These are phyloP conservation scores for Colletotrichum spinosum DNA, from an alignment of 2,329 filamentous ascomycete species.

Conservation along the genomic window DNA sequence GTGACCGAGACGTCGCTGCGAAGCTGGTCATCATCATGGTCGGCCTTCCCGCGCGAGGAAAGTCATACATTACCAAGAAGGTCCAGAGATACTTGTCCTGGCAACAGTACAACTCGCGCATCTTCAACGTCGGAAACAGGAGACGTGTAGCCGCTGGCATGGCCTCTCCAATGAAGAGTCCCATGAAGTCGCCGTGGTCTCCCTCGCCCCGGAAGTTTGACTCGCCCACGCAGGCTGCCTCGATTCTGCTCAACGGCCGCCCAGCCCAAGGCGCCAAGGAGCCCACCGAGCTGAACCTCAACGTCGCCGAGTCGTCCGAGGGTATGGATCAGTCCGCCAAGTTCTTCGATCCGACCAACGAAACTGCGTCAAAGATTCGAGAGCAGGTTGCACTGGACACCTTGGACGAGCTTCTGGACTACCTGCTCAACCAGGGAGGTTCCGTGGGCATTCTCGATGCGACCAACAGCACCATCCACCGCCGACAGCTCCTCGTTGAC, in stretches of 20 bases:
- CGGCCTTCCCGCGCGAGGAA: slow-evolving; percentile 91
- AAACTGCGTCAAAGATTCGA: slow-evolving; percentile 81
- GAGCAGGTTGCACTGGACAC: slow-evolving; percentile 95
- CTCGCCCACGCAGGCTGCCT: slow-evolving; percentile 64
- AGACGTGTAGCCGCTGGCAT: slow-evolving; percentile 81
- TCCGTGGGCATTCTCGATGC: slow-evolving; percentile 96
- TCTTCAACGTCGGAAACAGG: slow-evolving; percentile 97
- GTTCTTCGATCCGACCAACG: slow-evolving; percentile 94
- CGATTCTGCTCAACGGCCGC: slow-evolving; percentile 68
- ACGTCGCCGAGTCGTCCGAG: slow-evolving; percentile 50
- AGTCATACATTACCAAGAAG: slow-evolving; percentile 99
- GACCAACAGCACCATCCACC: slow-evolving; percentile 93
- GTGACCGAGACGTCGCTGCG: slow-evolving; percentile 91
- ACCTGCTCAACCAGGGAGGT: slow-evolving; percentile 83
- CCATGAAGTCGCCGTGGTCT: slow-evolving; percentile 57
- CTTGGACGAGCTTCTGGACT: slow-evolving; percentile 90
- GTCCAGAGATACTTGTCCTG: slow-evolving; percentile 94
- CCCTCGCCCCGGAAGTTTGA: slow-evolving; percentile 46
- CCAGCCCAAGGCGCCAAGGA: slow-evolving; percentile 55
- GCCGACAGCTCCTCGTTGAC: slow-evolving; percentile 85
- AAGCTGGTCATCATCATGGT: slow-evolving; percentile 99
- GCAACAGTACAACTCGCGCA: slow-evolving; percentile 94
- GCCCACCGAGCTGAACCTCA: slow-evolving; percentile 48
- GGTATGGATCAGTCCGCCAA: slow-evolving; percentile 87
- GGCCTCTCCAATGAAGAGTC: slow-evolving; percentile 49